phyloP scores from a whole-genome alignment of 1,284 basidiomycete genomes.

The Boletus semigastroideus region DNA sequence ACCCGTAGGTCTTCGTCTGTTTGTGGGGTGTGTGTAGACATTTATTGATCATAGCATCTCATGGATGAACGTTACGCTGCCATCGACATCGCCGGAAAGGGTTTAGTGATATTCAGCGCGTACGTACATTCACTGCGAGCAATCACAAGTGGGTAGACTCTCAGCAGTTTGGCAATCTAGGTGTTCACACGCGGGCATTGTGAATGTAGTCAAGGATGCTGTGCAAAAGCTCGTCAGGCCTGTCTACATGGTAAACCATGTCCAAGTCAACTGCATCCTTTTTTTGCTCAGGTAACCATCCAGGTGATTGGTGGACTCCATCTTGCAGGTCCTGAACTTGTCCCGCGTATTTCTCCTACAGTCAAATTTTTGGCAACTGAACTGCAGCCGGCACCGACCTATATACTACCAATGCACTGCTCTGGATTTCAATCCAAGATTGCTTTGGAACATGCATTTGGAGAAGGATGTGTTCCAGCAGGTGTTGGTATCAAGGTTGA shows the following conservation, averaged over 20 bases:
- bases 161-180: conserved; percentile 22
- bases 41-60: conserved; percentile 49
- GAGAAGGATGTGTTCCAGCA: conserved; percentile 71
- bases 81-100: conserved; percentile 76
- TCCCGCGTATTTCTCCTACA: conserved; percentile 64
- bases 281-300: not conserved
- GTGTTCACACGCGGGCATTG: conserved; percentile 82
- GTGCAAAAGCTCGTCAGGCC: conserved; percentile 61
- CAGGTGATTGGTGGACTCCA: conserved; percentile 81
- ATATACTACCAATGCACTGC: conserved; percentile 82
- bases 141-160: not conserved
- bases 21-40: not conserved
- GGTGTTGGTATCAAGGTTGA: conserved; percentile 70
- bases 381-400: conserved; percentile 62
- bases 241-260: conserved; percentile 61
- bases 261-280: not conserved
- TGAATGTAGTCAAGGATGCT: conserved; percentile 76
- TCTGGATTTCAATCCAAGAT: conserved; percentile 73
- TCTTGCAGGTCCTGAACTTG: conserved; percentile 65
- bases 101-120: conserved; percentile 80
- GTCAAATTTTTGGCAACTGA: conserved; percentile 65
- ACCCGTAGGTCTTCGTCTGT: conserved; percentile 43
- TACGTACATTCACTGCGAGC: conserved; percentile 37
- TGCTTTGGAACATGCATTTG: conserved; percentile 64
- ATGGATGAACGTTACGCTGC: conserved; percentile 81